Base-by-base conservation (phyloP, 306 rosid species). In the Inga oerstediana region DNA sequence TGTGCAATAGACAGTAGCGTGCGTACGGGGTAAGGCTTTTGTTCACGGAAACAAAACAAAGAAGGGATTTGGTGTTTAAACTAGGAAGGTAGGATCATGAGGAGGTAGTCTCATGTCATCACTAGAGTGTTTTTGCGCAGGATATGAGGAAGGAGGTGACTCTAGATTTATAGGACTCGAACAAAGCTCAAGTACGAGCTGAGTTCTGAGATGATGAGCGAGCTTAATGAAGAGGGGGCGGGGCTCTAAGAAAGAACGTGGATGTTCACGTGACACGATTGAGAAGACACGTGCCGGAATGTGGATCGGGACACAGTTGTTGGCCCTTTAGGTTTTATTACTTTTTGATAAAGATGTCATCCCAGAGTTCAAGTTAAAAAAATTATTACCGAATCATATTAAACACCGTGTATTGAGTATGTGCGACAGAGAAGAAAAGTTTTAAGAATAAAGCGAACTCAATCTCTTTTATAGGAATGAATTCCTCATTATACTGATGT, bases 101-200 rank as follows among this genome's bases (percentile, higher is more conserved):
- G 69, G 54, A 39, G 12, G 48, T 39, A 71, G 71, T 73, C 13
- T 34, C 67, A 48, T 56, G 41, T 58, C 32, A 58, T 86, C 15
- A 83, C 34, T 65, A 73, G 71, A 80, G 83, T 46, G 74, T 85
- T 62, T 12, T 4, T 66, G 44, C 22, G 44, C 70, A 35, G 72
- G 46, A 35, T 15, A 67, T 8, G 37, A 35, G 72, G 24, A 67
- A 69, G 15, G 49, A 37, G 45, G 22, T 20, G 87, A 89, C 76
- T 78, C 89, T 87, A 79, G 37, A 89, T 91, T 91, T 91, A 88
- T 88, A 90, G 87, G 83, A 88, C 89, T 7, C 51, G 11, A n/a
- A 84, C 27, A 49, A 30, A 41, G 48, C 74, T 9, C 72, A 15
- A 65, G 71, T 32, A 32, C 41, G 8, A 5, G 5, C 10, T 66